Base-by-base conservation (phyloP, 805 yeast genomes). In the Candida ficus region DNA sequence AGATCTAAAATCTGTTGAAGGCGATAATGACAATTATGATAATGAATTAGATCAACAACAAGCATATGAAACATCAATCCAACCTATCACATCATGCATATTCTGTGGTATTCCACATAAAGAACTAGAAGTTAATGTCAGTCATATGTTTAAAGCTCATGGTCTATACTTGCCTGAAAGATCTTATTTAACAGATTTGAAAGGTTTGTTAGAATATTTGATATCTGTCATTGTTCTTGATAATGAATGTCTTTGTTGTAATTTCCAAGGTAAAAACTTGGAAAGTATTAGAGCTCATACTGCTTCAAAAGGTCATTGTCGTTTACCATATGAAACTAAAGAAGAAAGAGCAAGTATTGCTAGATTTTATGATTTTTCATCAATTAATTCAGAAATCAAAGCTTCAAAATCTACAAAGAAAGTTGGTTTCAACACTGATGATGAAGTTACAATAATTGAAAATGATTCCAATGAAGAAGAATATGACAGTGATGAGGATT, bases 231-330 rank as follows among this genome's bases (percentile, higher is more conserved):
- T 91, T 40, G 84, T 90, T 9, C 71, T 80, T 33, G 96, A 96
- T 29, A 81, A 86, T 50, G 75, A 83, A 48, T 93, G 99, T 60
- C 62, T 91, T 35, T 75, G 78, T 39, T 93, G 99, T 60, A 69
- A 70, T 25, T 93, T 80, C 58, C 83, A 85, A 61, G 98, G 98
- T n/a, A 75, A 76, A 46, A 77, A 79, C 39, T 57, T 91, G 23
- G 95, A 86, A 54, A 84, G 95, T 45, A 89, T 86, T 10, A 80
- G 96, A 50, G 93, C 87, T 32, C 99, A 93, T 61, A 82, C 88
- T 84, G 53, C 70, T 5, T 73, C 83, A 8, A 93, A 93, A 62
- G 78, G 88, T 43, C 99, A 93, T 61, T 83, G 91, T 66, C 76
- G 78, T 56, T 73, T 93, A 45, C 97, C 98, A 1, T 93, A 84